Evolutionary conservation across 1,284 basidiomycete genomes (phyloP), one percentile per base, ranked within the genome.

Genomic region (Pterula multifida): DNA sequence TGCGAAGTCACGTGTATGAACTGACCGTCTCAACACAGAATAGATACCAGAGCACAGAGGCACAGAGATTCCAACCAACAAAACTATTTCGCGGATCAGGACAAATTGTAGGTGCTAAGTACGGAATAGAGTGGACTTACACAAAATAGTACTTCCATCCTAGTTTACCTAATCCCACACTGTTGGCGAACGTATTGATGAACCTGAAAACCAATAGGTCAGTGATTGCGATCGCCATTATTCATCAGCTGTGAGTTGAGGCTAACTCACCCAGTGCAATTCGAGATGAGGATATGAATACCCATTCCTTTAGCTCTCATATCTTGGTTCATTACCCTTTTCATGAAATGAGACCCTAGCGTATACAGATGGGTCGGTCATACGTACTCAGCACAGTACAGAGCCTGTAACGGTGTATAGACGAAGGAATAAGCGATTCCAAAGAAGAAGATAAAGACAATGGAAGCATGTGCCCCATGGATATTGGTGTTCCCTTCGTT

Each of bases 291-390:
- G 48, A 62, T 61, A 36, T 62, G 60, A 15, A 62, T 48, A 3
- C 56, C 61, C 61, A 62, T 62, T 45, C 61, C 61, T 52, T 62
- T 62, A 0, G 58, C 59, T 17, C 61, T 57, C 60, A 62, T 62
- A 3, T 62, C 56, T 36, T 61, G 60, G 32, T 52, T 59, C 61
- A 62, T 62, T 3, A 62, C 61, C 49, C 59, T 60, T 19, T n/a
- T 19, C 6, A 15, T 6, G 28, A 32, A 32, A 32, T 6, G 19
- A 19, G 21, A 42, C 2, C 3, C 3, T 35, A 2, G 21, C 12
- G 2, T 26, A 44, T 13, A 52, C 21, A 45, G 12, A 42, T 6
- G 9, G n/a, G 19, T 42, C 39, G 17, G n/a, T 42, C 13, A 42
- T 9, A 53, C 56, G 28, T 53, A 60, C 58, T 62, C 61, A 1